A percentile compares a stretch with the other conserved stretches of the same genome.
Conservation (phyloP, 345 rosid species). For the Geranium brycei region DNA sequence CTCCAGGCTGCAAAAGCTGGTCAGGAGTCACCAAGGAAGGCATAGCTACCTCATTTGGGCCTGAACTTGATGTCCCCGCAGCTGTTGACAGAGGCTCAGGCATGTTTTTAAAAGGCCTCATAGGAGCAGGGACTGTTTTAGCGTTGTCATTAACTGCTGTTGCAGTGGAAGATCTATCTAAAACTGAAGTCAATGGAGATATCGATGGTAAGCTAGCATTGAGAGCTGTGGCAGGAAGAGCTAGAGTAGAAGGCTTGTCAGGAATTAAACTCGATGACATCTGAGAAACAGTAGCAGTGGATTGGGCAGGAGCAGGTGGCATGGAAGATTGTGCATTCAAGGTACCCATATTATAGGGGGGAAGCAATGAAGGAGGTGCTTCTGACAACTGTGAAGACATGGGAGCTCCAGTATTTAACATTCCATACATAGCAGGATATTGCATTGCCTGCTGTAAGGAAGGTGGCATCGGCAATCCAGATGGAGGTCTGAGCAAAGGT, state of each 20-base stretch:
- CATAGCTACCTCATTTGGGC: neutral
- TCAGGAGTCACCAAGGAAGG: constrained; percentile 14
- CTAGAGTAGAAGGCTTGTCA: constrained; percentile 1
- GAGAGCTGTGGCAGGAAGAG: constrained; percentile 1
- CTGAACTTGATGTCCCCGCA: constrained; percentile 5
- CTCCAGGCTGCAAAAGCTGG: constrained; percentile 9
- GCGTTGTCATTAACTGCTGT: constrained; percentile 1
- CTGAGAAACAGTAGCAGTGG: constrained; percentile 6
- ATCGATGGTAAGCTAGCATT: constrained; percentile 4
- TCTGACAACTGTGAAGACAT: constrained; percentile 3
- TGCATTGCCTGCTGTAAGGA: constrained; percentile 5
- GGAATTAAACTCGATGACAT: neutral
- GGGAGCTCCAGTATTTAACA: constrained; percentile 1
- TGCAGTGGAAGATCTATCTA: constrained; percentile 1
- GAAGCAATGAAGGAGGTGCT: constrained; percentile 4
- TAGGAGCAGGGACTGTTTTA: neutral
- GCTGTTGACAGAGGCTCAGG: constrained; percentile 1
- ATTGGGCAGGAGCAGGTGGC: neutral
- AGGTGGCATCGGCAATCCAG: constrained; percentile 7
- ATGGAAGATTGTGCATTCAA: neutral
- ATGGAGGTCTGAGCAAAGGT: constrained; percentile 10
- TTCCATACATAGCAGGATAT: constrained; percentile 1
- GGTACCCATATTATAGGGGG: constrained; percentile 2
- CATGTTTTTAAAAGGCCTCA: neutral
- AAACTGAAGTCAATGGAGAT: constrained; percentile 3